These are phyloP conservation scores for Hemerocallis citrina DNA, from an alignment of 106 monocot genomes.

Conservation along the genomic window DNA sequence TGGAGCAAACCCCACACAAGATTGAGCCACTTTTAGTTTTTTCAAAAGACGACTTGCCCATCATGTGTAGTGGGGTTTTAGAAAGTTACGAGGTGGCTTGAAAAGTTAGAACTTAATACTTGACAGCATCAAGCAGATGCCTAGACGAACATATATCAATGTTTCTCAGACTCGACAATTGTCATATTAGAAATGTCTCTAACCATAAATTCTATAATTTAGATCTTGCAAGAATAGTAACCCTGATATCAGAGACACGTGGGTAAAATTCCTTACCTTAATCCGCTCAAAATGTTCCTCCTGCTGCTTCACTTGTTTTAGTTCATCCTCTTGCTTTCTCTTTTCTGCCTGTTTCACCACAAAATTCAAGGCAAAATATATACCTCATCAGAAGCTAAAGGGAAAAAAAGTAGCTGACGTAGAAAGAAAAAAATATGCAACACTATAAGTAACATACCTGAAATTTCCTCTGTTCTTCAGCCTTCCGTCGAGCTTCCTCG, in stretches of 20 bases:
- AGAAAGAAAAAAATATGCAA: not conserved
- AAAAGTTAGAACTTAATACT: too few relatives aligned
- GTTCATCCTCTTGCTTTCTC: conserved; percentile 90
- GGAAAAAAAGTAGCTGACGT: not conserved
- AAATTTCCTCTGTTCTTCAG: conserved; percentile 89
- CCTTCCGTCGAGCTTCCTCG: conserved; percentile 86
- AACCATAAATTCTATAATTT: not conserved
- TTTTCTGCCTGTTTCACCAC: conserved; percentile 54
- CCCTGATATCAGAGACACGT: not conserved
- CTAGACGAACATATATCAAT: too few relatives aligned
- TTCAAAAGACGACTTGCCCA: too few relatives aligned
- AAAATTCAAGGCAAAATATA: not conserved
- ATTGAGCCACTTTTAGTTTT: too few relatives aligned
- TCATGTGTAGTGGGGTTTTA: too few relatives aligned
- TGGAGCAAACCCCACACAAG: too few relatives aligned
- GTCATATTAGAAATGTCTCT: not conserved
- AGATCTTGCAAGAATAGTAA: not conserved
- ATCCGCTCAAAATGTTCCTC: conserved; percentile 88
- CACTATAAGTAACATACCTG: conserved; percentile 35
- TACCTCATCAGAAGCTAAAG: not conserved
- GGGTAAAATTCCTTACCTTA: conserved; percentile 39
- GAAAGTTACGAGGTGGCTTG: too few relatives aligned
- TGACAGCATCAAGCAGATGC: too few relatives aligned
- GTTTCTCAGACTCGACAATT: too few relatives aligned
- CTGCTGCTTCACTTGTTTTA: conserved; percentile 79